Evolutionary conservation across 805 yeast genomes (phyloP), one percentile per base, ranked within the genome.

Genomic region (Candida nonsorbophila): DNA sequence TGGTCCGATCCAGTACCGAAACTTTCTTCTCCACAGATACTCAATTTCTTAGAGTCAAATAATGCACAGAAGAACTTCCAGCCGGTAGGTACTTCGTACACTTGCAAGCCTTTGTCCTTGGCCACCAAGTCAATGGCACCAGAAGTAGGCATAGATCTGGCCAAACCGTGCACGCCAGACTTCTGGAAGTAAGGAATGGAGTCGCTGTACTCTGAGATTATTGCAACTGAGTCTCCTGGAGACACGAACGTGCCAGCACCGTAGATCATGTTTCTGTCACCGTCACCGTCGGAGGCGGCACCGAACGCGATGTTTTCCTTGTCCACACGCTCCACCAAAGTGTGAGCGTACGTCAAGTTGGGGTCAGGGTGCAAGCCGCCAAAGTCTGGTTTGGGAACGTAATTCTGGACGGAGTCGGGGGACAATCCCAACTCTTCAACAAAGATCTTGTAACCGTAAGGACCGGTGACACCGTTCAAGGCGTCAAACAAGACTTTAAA

Each of bases 351-450:
- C 9, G 97, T 88, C 56, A 90, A 72, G 63, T 90, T 90, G 41
- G 98, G 98, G 61, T 90, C 98, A 13, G 98, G 98, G 56, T 90
- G 98, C 44, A 87, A 68, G 1, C 98, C 98, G 39, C 98, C 98
- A 50, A 90, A 90, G 57, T 90, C 98, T 11, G 90, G 87, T 51
- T 71, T 56, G 18, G 97, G 95, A 11, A 44, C 55, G 48, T 62
- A 80, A 61, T 90, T 87, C 61, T 90, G 97, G 35, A 92, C 67
- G 4, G 82, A 70, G 4, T 73, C 58, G 25, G 50, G 56, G 3
- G 90, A 79, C 40, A 92, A 62, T 0, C 94, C 95, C 33, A 90
- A 72, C 60, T 86, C 94, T 25, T 85, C 80, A 20, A 84, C 69
- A 45, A 90, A 90, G 31, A 92, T 76, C 29, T 84, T 81, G 48